Conservation (phyloP, 75 land plant species). For the Ceratopteris richardii region DNA sequence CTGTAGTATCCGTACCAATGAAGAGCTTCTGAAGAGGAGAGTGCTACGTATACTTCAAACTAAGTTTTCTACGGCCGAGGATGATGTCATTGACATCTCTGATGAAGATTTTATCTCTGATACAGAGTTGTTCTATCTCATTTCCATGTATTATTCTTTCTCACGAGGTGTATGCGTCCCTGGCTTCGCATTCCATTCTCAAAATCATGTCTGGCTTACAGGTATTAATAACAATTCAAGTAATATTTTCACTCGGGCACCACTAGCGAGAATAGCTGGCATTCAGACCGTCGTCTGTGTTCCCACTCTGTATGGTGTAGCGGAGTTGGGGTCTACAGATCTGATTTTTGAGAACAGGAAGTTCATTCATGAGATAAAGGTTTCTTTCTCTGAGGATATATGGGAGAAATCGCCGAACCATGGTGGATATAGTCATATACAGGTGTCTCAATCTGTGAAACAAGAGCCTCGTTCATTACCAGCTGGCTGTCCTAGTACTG, state of each 20-base stretch:
- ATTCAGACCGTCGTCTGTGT: constrained; percentile 65
- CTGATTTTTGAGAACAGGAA: constrained; percentile 29
- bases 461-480: constrained; percentile 10
- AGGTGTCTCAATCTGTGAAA: too few species aligned
- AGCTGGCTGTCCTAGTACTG: constrained; percentile 31
- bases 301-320: constrained; percentile 50
- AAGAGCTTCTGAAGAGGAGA: constrained; percentile 69
- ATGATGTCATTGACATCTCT: constrained; percentile 20
- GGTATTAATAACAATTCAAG: constrained; percentile 5
- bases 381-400: neutral
- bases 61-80: neutral
- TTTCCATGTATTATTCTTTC: constrained; percentile 92
- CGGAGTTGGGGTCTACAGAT: constrained; percentile 81
- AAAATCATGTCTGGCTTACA: constrained; percentile 45
- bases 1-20: constrained; percentile 19
- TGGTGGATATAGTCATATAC: too few species aligned
- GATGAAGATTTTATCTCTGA: constrained; percentile 79
- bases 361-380: neutral
- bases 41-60: constrained; percentile 75
- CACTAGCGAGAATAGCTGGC: constrained; percentile 47
- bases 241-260: constrained; percentile 40
- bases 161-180: constrained; percentile 47
- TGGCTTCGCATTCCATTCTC: constrained; percentile 45
- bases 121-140: constrained; percentile 87
- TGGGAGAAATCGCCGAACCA: too few species aligned